phyloP scores from a whole-genome alignment of 2,329 filamentous ascomycete species.

The Ophiosphaerella korrae region DNA sequence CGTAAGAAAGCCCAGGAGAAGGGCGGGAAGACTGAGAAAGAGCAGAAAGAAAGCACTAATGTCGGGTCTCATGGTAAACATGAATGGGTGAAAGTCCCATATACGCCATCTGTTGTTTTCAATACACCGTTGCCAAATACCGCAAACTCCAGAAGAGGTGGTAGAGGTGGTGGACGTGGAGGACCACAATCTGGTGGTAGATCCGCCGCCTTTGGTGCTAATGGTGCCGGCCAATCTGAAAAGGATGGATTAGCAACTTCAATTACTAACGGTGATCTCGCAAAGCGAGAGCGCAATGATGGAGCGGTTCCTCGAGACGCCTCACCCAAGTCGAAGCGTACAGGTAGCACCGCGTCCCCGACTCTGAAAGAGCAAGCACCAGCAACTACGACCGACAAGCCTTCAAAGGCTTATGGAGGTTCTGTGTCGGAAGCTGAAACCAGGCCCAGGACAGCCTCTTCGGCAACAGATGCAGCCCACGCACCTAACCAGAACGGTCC shows the following conservation, averaged over 20 bases:
- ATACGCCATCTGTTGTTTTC: constrained; percentile 84
- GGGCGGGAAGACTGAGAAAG: constrained; percentile 67
- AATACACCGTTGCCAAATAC: constrained; percentile 75
- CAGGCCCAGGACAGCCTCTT: constrained; percentile 25
- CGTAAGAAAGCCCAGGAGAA: constrained; percentile 75
- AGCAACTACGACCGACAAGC: constrained; percentile 29
- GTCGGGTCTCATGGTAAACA: constrained; percentile 65
- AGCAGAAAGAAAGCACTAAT: constrained; percentile 60
- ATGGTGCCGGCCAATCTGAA: constrained; percentile 45
- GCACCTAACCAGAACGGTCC: constrained; percentile 27
- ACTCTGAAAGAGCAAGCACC: constrained; percentile 34
- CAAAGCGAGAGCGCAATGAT: constrained; percentile 41
- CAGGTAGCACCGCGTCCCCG: constrained; percentile 39
- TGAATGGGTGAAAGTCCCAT: constrained; percentile 83
- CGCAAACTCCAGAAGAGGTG: constrained; percentile 44
- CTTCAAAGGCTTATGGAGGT: constrained; percentile 22
- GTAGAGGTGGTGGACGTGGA: constrained; percentile 60
- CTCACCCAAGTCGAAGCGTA: constrained; percentile 44
- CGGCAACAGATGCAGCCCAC: constrained; percentile 22
- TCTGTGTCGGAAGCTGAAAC: constrained; percentile 29
- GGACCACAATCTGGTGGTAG: constrained; percentile 61
- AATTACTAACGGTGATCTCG: constrained; percentile 36
- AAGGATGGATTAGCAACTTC: constrained; percentile 38
- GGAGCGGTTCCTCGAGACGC: constrained; percentile 30
- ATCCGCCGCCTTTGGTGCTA: constrained; percentile 48